These are phyloP conservation scores for Aspergillus oerlinghausenensis DNA, from an alignment of 2,329 filamentous ascomycete genomes.

Conservation along the genomic window DNA sequence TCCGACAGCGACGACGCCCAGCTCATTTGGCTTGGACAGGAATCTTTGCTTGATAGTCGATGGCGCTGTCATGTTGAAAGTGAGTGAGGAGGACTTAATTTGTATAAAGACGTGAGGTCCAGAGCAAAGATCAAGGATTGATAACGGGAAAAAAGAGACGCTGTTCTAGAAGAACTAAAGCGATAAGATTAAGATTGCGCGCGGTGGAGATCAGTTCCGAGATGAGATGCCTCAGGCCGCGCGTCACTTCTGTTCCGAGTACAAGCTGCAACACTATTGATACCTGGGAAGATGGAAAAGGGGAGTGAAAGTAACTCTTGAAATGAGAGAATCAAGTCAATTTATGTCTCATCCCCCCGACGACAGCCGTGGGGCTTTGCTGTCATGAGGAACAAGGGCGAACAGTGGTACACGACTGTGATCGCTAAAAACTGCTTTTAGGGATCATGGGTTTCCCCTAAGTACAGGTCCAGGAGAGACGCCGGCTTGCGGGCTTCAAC, in stretches of 20 bases:
- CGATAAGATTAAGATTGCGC: slow-evolving; percentile 19
- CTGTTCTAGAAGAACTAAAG: slow-evolving; percentile 10
- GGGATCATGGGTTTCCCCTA: slow-evolving; percentile 43
- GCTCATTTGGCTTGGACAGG: slow-evolving; percentile 70
- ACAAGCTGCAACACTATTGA: neutral
- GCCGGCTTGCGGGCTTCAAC: slow-evolving; percentile 23
- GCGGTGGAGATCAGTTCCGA: slow-evolving; percentile 1
- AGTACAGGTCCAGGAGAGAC: slow-evolving; percentile 46
- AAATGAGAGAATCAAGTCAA: neutral
- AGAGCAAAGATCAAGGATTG: slow-evolving; percentile 5
- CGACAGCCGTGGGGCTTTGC: slow-evolving; percentile 7
- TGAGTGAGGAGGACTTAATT: neutral
- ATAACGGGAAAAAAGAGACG: slow-evolving; percentile 7
- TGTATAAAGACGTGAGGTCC: slow-evolving; percentile 3
- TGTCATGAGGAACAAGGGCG: slow-evolving; percentile 8
- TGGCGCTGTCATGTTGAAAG: slow-evolving; percentile 48
- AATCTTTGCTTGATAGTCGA: slow-evolving; percentile 66
- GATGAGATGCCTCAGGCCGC: neutral
- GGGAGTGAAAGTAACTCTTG: neutral
- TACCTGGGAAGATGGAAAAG: neutral
- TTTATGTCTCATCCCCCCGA: slow-evolving; percentile 3
- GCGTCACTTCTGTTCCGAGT: neutral
- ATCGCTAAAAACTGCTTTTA: slow-evolving; percentile 47
- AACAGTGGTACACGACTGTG: slow-evolving; percentile 1
- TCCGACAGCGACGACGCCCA: slow-evolving; percentile 89